Conservation (phyloP, 768 basidiomycete species). For the Phylloporus sp. region DNA sequence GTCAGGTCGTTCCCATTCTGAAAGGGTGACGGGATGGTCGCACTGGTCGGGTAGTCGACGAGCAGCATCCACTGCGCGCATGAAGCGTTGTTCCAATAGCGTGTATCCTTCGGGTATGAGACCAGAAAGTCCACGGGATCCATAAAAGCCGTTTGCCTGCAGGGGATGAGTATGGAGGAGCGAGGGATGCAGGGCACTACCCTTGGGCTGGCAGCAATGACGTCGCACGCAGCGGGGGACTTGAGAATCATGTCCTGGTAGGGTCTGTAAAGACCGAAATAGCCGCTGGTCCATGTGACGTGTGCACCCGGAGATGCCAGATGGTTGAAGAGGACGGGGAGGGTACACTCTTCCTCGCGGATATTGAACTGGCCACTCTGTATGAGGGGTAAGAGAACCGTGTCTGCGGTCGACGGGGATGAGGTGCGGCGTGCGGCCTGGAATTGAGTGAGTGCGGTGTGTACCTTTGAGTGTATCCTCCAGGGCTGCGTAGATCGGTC, state of each 20-base stretch:
- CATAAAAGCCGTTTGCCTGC: constrained; percentile 95
- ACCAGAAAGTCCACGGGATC: constrained; percentile 84
- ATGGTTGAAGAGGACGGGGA: constrained; percentile 56
- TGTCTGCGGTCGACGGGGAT: constrained; percentile 26
- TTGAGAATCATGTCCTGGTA: constrained; percentile 75
- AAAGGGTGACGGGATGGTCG: constrained; percentile 56
- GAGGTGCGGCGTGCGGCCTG: constrained; percentile 43
- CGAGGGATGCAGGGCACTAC: constrained; percentile 35
- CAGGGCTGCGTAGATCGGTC: constrained; percentile 64
- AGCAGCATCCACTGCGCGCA: constrained; percentile 54
- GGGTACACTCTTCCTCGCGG: constrained; percentile 74
- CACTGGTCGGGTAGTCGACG: constrained; percentile 32
- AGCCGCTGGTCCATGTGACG: constrained; percentile 88
- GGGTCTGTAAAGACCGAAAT: constrained; percentile 80
- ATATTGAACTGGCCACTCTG: constrained; percentile 88
- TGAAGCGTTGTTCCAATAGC: constrained; percentile 79
- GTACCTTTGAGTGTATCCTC: constrained; percentile 58
- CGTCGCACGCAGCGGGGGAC: constrained; percentile 55
- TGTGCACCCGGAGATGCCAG: constrained; percentile 29
- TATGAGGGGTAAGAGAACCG: constrained; percentile 74
- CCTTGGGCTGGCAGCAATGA: constrained; percentile 85
- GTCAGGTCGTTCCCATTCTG: constrained; percentile 82
- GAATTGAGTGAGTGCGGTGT: constrained; percentile 52
- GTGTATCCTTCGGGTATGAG: constrained; percentile 97
- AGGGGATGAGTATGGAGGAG: constrained; percentile 2